These are phyloP conservation scores for Rhododendron molle DNA, from an alignment of 148 eudicot genomes.

Conservation along the genomic window DNA sequence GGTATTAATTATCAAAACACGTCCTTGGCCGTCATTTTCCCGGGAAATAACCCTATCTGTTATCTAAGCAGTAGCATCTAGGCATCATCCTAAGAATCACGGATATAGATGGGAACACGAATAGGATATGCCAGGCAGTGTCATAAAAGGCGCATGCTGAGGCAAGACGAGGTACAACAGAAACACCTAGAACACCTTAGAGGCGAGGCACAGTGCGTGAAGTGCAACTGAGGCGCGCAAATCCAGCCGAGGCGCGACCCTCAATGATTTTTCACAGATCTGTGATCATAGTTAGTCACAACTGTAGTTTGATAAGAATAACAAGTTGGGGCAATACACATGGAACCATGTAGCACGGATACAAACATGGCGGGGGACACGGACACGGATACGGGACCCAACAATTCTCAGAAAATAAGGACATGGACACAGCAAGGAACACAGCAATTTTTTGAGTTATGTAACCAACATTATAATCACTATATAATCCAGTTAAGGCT, in stretches of 20 bases:
- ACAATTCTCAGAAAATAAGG: too few species aligned
- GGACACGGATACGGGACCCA: background rate
- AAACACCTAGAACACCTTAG: background rate
- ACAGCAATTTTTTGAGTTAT: too few species aligned
- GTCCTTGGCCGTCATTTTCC: too few species aligned
- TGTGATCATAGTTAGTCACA: background rate
- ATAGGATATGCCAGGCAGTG: background rate
- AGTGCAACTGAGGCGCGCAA: background rate
- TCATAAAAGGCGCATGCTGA: background rate
- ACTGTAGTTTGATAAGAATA: too few species aligned
- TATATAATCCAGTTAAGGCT: too few species aligned
- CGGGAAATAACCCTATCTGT: background rate
- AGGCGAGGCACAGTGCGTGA: background rate
- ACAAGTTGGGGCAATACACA: background rate
- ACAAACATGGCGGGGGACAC: background rate
- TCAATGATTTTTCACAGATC: background rate
- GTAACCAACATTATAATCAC: too few species aligned
- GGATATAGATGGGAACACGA: background rate
- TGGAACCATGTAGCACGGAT: background rate
- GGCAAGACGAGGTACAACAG: background rate
- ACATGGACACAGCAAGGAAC: background rate
- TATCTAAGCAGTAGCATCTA: background rate
- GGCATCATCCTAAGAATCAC: background rate
- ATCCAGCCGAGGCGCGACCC: background rate
- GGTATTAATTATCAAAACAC: too few species aligned